Percentiles rank a stretch among this genome's conserved stretches.
These are phyloP conservation scores for Cladorrhinum sp. DNA, from an alignment of 2,329 filamentous ascomycete species.

Conservation along the genomic window DNA sequence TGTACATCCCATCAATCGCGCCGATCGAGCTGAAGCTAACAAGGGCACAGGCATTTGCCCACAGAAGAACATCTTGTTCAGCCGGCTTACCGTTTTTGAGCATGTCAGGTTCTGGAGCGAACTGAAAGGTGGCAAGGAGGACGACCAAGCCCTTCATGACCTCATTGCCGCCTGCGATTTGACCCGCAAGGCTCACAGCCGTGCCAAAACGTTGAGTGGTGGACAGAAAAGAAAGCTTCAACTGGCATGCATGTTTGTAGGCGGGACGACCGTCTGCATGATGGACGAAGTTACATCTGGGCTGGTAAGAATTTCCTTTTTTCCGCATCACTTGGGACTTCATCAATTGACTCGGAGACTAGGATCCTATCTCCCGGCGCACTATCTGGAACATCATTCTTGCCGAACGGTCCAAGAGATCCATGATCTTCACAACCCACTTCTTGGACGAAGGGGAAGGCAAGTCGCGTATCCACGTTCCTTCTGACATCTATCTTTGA, in stretches of 20 bases:
- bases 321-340: not conserved
- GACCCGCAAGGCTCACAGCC: constrained; percentile 52
- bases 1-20: not conserved
- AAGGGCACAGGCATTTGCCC: constrained; percentile 44
- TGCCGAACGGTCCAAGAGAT: constrained; percentile 57
- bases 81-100: constrained; percentile 61
- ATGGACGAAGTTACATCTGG: constrained; percentile 69
- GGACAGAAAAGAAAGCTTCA: constrained; percentile 70
- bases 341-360: not conserved
- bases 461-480: too few relatives aligned
- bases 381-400: constrained; percentile 70
- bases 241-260: constrained; percentile 69
- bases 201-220: constrained; percentile 58
- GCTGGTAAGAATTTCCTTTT: constrained; percentile 32
- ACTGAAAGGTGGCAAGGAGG: constrained; percentile 48
- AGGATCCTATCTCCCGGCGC: constrained; percentile 60
- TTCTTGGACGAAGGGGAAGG: constrained; percentile 66
- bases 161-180: constrained; percentile 60
- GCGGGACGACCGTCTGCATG: constrained; percentile 62
- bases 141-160: constrained; percentile 46
- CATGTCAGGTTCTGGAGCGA: constrained; percentile 62
- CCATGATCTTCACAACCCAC: constrained; percentile 66
- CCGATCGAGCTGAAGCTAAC: not conserved
- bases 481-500: too few relatives aligned
- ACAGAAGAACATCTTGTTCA: constrained; percentile 67